A percentile compares a stretch with the other conserved stretches of the same genome.
phyloP scores from a whole-genome alignment of 2,329 filamentous ascomycete species.

The Plectosphaerella plurivora region DNA sequence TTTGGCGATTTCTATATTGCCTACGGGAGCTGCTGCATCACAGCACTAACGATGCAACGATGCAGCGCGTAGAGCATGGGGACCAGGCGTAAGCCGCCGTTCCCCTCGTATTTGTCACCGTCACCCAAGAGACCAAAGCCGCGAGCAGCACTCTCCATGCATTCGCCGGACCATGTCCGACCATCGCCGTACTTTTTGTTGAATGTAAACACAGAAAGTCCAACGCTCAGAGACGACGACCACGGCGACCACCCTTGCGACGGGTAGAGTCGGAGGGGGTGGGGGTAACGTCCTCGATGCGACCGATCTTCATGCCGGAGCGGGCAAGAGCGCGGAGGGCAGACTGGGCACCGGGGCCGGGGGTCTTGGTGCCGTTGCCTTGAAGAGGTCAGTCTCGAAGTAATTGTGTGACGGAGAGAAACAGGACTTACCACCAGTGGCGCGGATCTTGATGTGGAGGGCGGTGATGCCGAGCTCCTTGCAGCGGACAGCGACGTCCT shows the following conservation, averaged over 20 bases:
- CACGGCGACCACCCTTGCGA: constrained; percentile 99
- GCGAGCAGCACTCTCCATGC: constrained; percentile 29
- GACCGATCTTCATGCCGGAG: constrained; percentile 99
- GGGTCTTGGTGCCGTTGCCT: constrained; percentile 99
- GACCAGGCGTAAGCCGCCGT: constrained; percentile 63
- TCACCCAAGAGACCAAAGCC: constrained; percentile 52
- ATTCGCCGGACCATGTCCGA: constrained; percentile 6
- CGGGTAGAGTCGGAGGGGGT: constrained; percentile 98
- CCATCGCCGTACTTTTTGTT: constrained; percentile 1
- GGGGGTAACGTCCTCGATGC: constrained; percentile 99
- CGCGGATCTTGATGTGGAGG: constrained; percentile 99
- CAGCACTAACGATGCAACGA: constrained; percentile 7
- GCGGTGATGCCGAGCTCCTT: constrained; percentile 75
- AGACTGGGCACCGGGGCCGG: constrained; percentile 97
- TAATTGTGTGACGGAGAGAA: no score
- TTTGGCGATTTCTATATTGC: constrained; percentile 15
- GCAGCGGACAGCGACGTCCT: constrained; percentile 89
- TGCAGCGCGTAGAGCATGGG: constrained; percentile 40
- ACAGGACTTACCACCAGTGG: constrained; percentile 77
- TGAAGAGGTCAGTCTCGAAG: not conserved
- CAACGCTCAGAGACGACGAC: constrained; percentile 92
- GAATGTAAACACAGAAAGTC: constrained; percentile 14
- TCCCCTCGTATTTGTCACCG: constrained; percentile 69
- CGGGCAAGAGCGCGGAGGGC: constrained; percentile 97
- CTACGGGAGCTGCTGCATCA: constrained; percentile 12